Evolutionary conservation across 495 filamentous ascomycete genomes (phyloP), one percentile per base, ranked within the genome.

Genomic region (Monascus purpureus): DNA sequence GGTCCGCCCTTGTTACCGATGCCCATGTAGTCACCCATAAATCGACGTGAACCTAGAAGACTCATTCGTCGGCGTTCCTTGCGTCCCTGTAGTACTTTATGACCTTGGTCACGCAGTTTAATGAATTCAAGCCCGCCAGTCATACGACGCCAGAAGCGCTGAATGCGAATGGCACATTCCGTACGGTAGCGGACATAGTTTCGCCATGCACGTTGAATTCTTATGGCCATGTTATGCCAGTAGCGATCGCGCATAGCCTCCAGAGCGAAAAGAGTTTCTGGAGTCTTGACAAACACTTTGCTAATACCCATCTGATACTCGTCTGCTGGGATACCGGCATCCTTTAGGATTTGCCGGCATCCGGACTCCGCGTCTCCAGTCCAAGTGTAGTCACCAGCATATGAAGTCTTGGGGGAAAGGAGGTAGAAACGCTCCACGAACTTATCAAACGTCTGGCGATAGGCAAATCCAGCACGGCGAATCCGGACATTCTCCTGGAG

Each of bases 221-320:
- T 73, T 29, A 86, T 93, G 5, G 90, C 88, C 90, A 99, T 96
- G 57, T 96, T 99, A 53, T 94, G 85, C 87, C 88, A 96, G 56
- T 95, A 96, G 14, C 81, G 70, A 51, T 96, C 92, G 39, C 92
- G 71, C 90, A 99, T 95, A 25, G 90, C 83, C 53, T 99, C 92
- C 12, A 99, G 65, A 6, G 90, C 92, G 45, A 99, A 99, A 6
- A 99, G 59, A 0, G 92, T 96, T 59, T 99, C 92, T 2, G 92
- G 92, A 0, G 92, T 92, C 54, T 99, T 99, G 63, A 99, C 92
- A 40, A 99, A 99, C 25, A 83, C 88, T 58, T 96, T 99, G 4
- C 80, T 85, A 23, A 92, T 81, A 57, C 92, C 92, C 70, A 99
- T 77, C 53, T 99, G 92, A 61, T 83, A 96, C 52, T 99, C 92